Evolutionary conservation across 1,284 basidiomycete species (phyloP).

Genomic region (Xerocomus subilludens): DNA sequence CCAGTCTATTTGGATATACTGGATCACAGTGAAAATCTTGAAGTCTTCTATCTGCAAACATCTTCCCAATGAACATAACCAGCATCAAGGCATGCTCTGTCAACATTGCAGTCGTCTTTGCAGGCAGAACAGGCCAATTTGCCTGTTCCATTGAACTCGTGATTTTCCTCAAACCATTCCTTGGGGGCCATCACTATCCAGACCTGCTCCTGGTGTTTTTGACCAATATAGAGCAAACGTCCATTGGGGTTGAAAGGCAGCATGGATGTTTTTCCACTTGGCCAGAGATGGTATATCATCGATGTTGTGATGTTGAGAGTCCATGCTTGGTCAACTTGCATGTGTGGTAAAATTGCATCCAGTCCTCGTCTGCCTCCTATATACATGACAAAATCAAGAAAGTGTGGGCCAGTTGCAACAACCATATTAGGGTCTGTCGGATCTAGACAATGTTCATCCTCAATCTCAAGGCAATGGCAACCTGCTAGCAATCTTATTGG

Average conservation of each 20-base stretch:
- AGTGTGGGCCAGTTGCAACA: not conserved
- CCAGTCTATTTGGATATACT: not conserved
- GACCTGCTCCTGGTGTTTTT: not conserved
- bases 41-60: not conserved
- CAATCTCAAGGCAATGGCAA: not conserved
- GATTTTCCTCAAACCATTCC: not conserved
- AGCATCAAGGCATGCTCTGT: not conserved
- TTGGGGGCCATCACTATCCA: constrained; percentile 15
- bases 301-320: no score
- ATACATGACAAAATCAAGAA: not conserved
- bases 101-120: not conserved
- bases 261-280: not conserved
- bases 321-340: no score
- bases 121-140: not conserved
- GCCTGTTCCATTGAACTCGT: not conserved
- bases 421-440: not conserved
- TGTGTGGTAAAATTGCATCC: not conserved
- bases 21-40: not conserved
- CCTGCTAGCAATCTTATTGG: not conserved
- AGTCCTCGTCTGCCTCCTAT: not conserved
- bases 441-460: not conserved
- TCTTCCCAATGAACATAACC: constrained; percentile 4
- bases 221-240: not conserved
- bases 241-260: constrained; percentile 6
- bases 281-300: constrained; percentile 1